Conservation (phyloP, 768 basidiomycete species). For the Mrakia blollopis region DNA sequence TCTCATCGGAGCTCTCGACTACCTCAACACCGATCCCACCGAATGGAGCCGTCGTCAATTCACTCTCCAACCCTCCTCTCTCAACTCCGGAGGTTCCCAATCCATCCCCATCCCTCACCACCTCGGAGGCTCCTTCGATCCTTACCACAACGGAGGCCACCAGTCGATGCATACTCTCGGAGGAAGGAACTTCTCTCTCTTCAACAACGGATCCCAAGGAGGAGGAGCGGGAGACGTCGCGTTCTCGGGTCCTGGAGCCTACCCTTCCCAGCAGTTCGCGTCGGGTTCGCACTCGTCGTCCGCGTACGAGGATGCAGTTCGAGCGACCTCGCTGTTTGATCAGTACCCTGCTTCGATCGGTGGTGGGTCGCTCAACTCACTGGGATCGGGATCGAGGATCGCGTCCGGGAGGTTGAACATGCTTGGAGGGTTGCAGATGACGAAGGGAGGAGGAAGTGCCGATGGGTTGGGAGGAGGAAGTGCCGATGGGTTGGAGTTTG, state of each 20-base stretch:
- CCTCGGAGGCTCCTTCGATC: constrained; percentile 17
- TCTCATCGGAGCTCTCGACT: constrained; percentile 38
- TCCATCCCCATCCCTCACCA: constrained; percentile 30
- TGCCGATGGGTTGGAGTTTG: not conserved
- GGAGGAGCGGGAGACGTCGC: constrained; percentile 28
- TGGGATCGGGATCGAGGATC: not conserved
- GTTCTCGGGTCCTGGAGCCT: constrained; percentile 30
- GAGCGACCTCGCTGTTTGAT: constrained; percentile 39
- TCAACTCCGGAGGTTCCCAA: constrained; percentile 28
- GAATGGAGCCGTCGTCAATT: not conserved
- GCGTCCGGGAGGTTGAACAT: not conserved
- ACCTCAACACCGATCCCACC: constrained; percentile 28
- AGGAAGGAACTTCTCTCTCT: constrained; percentile 22
- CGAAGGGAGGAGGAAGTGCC: not conserved
- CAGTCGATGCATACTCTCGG: constrained; percentile 27
- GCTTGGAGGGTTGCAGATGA: not conserved
- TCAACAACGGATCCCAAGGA: not conserved
- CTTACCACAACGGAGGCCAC: not conserved
- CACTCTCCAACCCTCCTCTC: not conserved
- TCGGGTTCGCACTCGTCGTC: constrained; percentile 6
- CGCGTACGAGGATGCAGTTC: constrained; percentile 38
- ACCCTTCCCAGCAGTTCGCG: constrained; percentile 8
- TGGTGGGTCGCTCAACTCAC: not conserved
- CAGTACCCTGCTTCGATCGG: constrained; percentile 12
- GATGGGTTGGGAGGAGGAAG: not conserved